phyloP scores from a whole-genome alignment of 345 rosid species.

The Pugionium dolabratum region DNA sequence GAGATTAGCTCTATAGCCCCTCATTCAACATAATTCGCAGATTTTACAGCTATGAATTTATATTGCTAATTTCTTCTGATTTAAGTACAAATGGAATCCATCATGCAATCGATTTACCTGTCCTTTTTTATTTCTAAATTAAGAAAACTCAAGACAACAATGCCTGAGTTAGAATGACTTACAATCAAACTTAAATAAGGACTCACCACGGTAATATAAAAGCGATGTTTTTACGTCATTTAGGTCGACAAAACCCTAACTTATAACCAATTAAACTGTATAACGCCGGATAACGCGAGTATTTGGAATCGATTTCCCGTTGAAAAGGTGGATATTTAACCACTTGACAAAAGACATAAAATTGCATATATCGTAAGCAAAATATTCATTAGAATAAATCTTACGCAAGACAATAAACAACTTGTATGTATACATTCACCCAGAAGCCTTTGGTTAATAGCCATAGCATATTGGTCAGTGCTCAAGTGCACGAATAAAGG shows the following conservation, averaged over 20 bases:
- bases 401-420: conserved; percentile 20
- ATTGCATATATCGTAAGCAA: conserved; percentile 10
- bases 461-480: too few species aligned
- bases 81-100: not conserved
- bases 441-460: not conserved
- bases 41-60: not conserved
- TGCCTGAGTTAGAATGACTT: too few species aligned
- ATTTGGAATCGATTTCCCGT: too few species aligned
- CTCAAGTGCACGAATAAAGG: conserved; percentile 33
- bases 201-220: too few species aligned
- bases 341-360: not conserved
- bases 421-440: conserved; percentile 25
- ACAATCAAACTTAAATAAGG: too few species aligned
- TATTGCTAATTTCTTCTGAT: not conserved
- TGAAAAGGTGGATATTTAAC: too few species aligned
- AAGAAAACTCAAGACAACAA: not conserved
- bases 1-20: not conserved
- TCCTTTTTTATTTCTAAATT: not conserved
- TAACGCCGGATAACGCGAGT: too few species aligned
- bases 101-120: conserved; percentile 3
- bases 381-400: conserved; percentile 21
- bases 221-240: too few species aligned
- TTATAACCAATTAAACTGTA: too few species aligned
- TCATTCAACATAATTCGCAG: conserved; percentile 14
- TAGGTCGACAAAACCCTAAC: too few species aligned